Evolutionary conservation across 768 basidiomycete species (phyloP).

Genomic region (Tulasnella sp.): DNA sequence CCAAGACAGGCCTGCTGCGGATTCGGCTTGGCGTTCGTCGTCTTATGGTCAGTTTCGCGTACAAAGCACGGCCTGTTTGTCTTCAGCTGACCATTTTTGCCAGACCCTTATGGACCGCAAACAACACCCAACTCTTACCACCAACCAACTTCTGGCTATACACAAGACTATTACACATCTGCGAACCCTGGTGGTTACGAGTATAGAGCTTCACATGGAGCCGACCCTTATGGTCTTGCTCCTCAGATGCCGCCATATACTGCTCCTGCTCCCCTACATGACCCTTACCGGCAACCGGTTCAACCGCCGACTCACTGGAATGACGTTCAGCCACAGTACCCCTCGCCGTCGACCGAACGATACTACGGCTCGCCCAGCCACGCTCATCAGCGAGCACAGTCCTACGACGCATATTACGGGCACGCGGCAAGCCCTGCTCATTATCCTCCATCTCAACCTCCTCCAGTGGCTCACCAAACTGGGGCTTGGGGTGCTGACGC

Average conservation of each 20-base stretch:
- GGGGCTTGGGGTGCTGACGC: background rate
- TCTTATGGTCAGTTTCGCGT: constrained; percentile 19
- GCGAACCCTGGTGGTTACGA: background rate
- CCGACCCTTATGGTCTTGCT: background rate
- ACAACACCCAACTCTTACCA: constrained; percentile 14
- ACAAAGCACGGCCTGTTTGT: background rate
- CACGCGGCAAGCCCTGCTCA: background rate
- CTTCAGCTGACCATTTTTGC: background rate
- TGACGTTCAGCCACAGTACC: constrained; percentile 19
- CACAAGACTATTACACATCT: background rate
- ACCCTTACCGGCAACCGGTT: constrained; percentile 14
- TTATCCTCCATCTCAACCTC: background rate
- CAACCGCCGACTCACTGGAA: constrained; percentile 16
- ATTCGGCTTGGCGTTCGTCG: background rate
- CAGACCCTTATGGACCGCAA: constrained; percentile 21
- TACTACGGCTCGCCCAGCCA: background rate
- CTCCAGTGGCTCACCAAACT: background rate
- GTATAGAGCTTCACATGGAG: background rate
- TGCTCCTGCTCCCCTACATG: background rate
- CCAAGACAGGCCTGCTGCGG: background rate
- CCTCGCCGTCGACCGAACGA: constrained; percentile 18
- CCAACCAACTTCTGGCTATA: background rate
- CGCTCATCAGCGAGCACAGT: background rate
- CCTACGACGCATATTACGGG: constrained; percentile 5
- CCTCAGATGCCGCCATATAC: constrained; percentile 15